Evolutionary conservation across 2,329 filamentous ascomycete genomes (phyloP), one percentile per base, ranked within the genome.

Genomic region (Claviceps arundinis): DNA sequence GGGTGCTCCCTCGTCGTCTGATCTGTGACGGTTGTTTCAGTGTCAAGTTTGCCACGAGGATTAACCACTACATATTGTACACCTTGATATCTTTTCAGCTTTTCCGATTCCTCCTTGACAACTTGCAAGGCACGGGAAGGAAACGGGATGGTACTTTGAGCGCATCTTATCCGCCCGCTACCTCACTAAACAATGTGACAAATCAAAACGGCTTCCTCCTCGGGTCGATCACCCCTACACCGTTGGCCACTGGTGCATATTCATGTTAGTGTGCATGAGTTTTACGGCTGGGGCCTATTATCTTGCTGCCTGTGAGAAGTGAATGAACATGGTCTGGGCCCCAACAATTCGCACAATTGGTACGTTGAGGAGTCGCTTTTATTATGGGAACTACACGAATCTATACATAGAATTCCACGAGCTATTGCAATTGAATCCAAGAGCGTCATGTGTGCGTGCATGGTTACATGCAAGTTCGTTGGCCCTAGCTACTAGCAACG

Each of bases 171-270:
- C 37, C 38, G 24, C 50, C 37, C 44, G 41, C 50, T 26, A 51
- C 26, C 37, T 37, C 6, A 41, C 3, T 44, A 42, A 40, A 24
- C 43, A 51, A 47, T 42, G 30, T 47, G 50, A 47, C 50, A 47
- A 51, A 51, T 51, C 50, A 47, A n/a, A 51, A 47, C 38, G 34
- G 42, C 46, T 50, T 8, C 24, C 24, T 11, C 50, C 13, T 42
- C 37, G 22, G 30, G 37, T 42, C 22, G 44, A 47, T 51, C 17
- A 22, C 42, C 41, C 43, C 42, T 47, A 42, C 37, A 47, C 44
- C 50, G 44, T 51, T 51, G 50, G 44, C 44, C 47, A 37, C 26
- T 19, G 47, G n/a, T 51, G 50, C 50, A 51, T 47, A 47, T 47
- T 42, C 50, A 42, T 47, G 44, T 51, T 26, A 46, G 41, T 45